phyloP scores from a whole-genome alignment of 768 basidiomycete species.

The Suillus subluteus region DNA sequence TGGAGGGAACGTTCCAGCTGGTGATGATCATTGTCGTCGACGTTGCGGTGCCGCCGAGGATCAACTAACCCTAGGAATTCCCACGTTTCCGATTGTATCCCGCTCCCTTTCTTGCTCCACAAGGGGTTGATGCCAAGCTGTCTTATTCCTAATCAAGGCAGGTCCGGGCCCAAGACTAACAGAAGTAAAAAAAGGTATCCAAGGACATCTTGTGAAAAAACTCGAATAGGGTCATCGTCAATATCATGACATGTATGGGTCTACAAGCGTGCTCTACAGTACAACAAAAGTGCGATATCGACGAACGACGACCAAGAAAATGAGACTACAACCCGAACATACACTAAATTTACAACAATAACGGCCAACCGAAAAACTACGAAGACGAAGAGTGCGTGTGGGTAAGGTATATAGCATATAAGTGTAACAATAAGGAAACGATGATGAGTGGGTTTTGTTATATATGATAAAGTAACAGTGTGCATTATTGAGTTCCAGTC shows the following conservation, averaged over 20 bases:
- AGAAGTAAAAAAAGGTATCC: neutral
- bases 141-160: neutral
- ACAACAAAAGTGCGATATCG: conserved; percentile 7
- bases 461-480: conserved; percentile 10
- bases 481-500: conserved; percentile 18
- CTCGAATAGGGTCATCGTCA: neutral
- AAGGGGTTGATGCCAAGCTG: too few relatives aligned
- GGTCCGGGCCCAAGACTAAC: neutral
- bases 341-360: conserved; percentile 11
- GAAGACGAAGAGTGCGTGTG: neutral
- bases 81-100: neutral
- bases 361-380: neutral
- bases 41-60: neutral
- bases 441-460: conserved; percentile 3
- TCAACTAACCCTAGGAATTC: neutral
- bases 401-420: conserved; percentile 5
- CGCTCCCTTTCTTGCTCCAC: neutral
- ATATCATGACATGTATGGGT: conserved; percentile 5
- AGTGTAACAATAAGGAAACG: conserved; percentile 9
- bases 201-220: neutral
- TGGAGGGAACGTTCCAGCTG: neutral
- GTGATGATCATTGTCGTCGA: neutral
- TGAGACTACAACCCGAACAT: neutral
- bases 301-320: conserved; percentile 11
- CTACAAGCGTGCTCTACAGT: conserved; percentile 2